Evolutionary conservation across 306 rosid species (phyloP).

Genomic region (Geum urbanum): DNA sequence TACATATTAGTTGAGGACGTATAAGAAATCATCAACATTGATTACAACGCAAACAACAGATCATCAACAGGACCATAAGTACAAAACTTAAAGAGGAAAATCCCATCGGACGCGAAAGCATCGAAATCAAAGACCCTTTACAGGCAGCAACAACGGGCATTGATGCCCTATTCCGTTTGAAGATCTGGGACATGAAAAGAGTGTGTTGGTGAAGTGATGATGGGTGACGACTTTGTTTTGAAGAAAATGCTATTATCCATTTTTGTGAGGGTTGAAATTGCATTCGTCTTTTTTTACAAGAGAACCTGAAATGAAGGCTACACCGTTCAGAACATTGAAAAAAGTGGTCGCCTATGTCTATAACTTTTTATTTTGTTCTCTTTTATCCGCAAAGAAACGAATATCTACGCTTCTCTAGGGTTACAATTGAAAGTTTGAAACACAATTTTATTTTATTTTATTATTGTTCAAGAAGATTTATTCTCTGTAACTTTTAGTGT

Average conservation of each 20-base stretch:
- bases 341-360: not conserved
- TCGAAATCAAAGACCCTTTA: conserved; percentile 37
- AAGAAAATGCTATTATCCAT: conserved; percentile 5
- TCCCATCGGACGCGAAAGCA: conserved; percentile 66
- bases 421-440: too few species aligned
- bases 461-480: too few species aligned
- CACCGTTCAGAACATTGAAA: not conserved
- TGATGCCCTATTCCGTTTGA: not conserved
- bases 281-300: conserved; percentile 13
- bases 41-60: conserved; percentile 9
- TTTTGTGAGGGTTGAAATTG: conserved; percentile 4
- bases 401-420: too few species aligned
- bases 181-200: conserved; percentile 15
- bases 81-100: not conserved
- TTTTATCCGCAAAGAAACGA: too few species aligned
- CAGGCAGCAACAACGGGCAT: conserved; percentile 35
- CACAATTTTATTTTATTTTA: too few species aligned
- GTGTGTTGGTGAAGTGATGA: not conserved
- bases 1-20: not conserved
- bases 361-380: too few species aligned
- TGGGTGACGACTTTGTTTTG: conserved; percentile 11
- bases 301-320: conserved; percentile 7
- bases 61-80: not conserved
- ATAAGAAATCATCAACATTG: not conserved
- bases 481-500: too few species aligned